These are phyloP conservation scores for Mycosphaerella sp. DNA, from an alignment of 2,329 filamentous ascomycete genomes.

Conservation along the genomic window DNA sequence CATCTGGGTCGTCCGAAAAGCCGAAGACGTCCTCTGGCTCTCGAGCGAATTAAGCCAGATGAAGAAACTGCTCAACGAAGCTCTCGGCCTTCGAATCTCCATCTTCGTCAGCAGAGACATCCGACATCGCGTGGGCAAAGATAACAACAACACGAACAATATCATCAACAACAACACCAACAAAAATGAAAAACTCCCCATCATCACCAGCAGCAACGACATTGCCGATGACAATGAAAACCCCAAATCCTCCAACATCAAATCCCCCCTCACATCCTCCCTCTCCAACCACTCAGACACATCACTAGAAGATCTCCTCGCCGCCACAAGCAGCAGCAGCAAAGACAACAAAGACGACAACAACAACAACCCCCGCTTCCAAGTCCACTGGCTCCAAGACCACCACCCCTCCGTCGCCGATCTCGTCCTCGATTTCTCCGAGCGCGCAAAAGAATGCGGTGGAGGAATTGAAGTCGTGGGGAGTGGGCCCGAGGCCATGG, in stretches of 20 bases:
- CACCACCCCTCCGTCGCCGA: constrained; percentile 23
- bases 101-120: constrained; percentile 52
- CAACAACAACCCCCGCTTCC: constrained; percentile 14
- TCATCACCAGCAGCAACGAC: too few relatives aligned
- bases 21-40: constrained; percentile 53
- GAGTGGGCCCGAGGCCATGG: constrained; percentile 28
- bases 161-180: too few relatives aligned
- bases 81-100: constrained; percentile 43
- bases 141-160: too few relatives aligned
- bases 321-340: neutral
- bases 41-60: constrained; percentile 50
- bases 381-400: constrained; percentile 22
- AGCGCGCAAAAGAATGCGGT: constrained; percentile 18
- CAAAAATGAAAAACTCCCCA: constrained; percentile 24
- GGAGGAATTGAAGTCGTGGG: constrained; percentile 24
- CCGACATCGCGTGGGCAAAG: constrained; percentile 21
- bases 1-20: constrained; percentile 58
- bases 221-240: neutral
- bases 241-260: neutral
- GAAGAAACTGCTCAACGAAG: constrained; percentile 34
- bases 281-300: neutral
- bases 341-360: too few relatives aligned
- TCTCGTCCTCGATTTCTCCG: constrained; percentile 24
- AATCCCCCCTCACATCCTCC: neutral
- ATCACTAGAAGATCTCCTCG: constrained; percentile 16